These are phyloP conservation scores for Suaeda aralocaspica DNA, from an alignment of 148 eudicot species.

Conservation along the genomic window DNA sequence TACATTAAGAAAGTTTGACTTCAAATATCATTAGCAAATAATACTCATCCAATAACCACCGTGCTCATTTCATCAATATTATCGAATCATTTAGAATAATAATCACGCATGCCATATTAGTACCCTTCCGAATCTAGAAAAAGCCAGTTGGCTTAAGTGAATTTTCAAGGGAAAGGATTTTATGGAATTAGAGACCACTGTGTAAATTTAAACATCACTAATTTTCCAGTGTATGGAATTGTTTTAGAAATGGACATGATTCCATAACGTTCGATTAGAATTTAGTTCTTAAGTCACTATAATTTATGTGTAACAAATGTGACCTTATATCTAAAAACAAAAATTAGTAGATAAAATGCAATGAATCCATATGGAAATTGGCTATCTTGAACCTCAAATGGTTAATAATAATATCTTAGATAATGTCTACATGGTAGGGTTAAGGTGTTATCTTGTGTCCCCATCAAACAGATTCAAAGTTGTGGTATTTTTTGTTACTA, in stretches of 20 bases:
- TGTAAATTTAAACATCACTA: too few relatives aligned
- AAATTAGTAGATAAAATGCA: neutral
- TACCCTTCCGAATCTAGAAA: too few relatives aligned
- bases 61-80: too few relatives aligned
- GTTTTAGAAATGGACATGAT: neutral
- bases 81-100: too few relatives aligned
- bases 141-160: too few relatives aligned
- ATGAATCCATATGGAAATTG: slow-evolving; percentile 18
- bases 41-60: too few relatives aligned
- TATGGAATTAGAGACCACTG: too few relatives aligned
- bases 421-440: slow-evolving; percentile 26
- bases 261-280: too few relatives aligned
- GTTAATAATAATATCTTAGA: slow-evolving; percentile 33
- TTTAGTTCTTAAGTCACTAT: neutral
- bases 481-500: slow-evolving; percentile 29
- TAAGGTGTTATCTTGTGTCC: slow-evolving; percentile 29
- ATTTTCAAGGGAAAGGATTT: too few relatives aligned
- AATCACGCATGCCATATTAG: too few relatives aligned
- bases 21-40: too few relatives aligned
- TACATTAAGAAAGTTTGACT: too few relatives aligned
- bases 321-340: neutral
- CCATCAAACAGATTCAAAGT: slow-evolving; percentile 23
- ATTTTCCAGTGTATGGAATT: neutral
- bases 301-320: neutral
- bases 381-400: slow-evolving; percentile 20